These are phyloP conservation scores for Cutaneotrichosporon arboriforme DNA, from an alignment of 1,284 basidiomycete species.

Conservation along the genomic window DNA sequence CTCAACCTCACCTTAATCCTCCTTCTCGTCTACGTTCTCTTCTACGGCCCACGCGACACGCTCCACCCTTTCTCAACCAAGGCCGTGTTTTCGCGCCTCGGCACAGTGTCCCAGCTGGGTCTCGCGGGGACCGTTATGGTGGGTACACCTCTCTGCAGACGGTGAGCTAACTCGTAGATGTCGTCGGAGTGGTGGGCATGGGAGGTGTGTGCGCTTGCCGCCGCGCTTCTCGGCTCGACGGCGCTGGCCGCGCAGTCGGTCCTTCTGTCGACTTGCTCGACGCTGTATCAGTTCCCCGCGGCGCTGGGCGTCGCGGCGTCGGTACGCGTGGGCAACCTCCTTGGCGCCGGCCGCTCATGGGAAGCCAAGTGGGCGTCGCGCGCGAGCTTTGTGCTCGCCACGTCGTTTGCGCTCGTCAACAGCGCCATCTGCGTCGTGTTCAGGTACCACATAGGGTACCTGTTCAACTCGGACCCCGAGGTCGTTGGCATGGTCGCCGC, in stretches of 20 bases:
- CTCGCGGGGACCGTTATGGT: conserved; percentile 61
- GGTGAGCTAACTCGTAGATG: conserved; percentile 36
- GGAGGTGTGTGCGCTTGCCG: conserved; percentile 46
- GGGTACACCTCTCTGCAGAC: conserved; percentile 41
- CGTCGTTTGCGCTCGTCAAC: conserved; percentile 57
- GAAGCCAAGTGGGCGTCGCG: conserved; percentile 64
- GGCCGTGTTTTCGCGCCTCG: conserved; percentile 64
- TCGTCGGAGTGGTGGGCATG: conserved; percentile 51
- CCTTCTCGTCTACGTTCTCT: conserved; percentile 66
- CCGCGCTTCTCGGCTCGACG: conserved; percentile 47
- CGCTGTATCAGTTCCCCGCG: conserved; percentile 79
- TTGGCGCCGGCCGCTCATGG: conserved; percentile 64
- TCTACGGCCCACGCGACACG: conserved; percentile 68
- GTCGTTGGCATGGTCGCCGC: conserved; percentile 57
- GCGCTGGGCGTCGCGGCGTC: conserved; percentile 73
- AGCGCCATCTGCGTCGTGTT: conserved; percentile 68
- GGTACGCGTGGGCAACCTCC: conserved; percentile 76
- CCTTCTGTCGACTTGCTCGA: conserved; percentile 56
- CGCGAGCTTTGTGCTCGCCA: conserved; percentile 59
- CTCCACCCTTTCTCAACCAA: conserved; percentile 70
- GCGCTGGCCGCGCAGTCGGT: conserved; percentile 54
- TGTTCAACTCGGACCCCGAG: conserved; percentile 79
- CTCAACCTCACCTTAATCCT: conserved; percentile 68
- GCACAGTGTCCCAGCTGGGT: conserved; percentile 67
- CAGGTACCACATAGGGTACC: conserved; percentile 66